A percentile compares a stretch with the other conserved stretches of the same genome.
phyloP scores from a whole-genome alignment of 176 grass and related monocot species.

The Lolium perenne region DNA sequence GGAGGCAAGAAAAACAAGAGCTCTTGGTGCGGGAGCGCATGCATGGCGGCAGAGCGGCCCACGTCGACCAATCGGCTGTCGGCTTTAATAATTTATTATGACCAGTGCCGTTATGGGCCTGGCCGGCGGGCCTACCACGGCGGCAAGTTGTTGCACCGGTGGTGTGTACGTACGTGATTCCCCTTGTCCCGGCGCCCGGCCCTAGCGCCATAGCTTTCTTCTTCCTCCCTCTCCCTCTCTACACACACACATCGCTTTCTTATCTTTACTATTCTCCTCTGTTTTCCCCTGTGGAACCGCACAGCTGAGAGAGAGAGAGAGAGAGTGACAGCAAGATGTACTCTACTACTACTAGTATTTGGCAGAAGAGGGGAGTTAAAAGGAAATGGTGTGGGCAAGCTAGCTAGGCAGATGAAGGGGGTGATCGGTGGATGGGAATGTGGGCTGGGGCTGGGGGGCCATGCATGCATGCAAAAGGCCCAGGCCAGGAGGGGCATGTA shows the following conservation, averaged over 20 bases:
- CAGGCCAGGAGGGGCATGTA: conserved; percentile 9
- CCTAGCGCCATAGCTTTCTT: not conserved
- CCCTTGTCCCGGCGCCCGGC: not conserved
- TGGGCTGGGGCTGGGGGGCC: not conserved
- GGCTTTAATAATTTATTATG: conserved; percentile 67
- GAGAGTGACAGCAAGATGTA: not conserved
- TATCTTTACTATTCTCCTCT: conserved; percentile 58
- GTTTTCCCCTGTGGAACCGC: conserved; percentile 41
- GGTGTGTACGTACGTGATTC: conserved; percentile 48
- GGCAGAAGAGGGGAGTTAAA: not conserved
- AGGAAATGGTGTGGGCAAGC: not conserved
- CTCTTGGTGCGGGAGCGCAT: not conserved
- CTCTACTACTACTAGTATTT: too few species aligned
- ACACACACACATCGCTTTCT: conserved; percentile 52
- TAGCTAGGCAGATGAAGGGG: not conserved
- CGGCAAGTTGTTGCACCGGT: conserved; percentile 55
- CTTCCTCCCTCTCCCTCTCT: not conserved
- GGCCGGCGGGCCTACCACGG: conserved; percentile 49
- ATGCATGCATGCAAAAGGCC: conserved; percentile 3
- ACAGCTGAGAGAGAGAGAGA: not conserved
- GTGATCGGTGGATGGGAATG: not conserved
- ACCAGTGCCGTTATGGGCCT: conserved; percentile 47
- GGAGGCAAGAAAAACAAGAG: not conserved
- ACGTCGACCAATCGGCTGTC: conserved; percentile 53
- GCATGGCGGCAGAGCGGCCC: conserved; percentile 52